Base-by-base conservation (phyloP, 1,284 basidiomycete species). In the Pyrrhoderma noxium region DNA sequence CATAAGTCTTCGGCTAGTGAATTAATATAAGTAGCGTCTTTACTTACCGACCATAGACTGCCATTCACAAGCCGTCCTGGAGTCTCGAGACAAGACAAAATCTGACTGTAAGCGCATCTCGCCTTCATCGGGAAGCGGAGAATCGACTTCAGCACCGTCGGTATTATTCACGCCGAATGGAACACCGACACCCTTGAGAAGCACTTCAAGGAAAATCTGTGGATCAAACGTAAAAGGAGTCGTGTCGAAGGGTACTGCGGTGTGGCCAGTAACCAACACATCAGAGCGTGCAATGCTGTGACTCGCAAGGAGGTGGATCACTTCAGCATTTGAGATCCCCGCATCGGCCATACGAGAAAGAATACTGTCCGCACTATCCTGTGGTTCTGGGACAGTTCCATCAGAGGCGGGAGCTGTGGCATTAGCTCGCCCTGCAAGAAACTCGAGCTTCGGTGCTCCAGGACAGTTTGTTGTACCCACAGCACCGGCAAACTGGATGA, bases 341-440 rank as follows among this genome's bases (percentile, higher is more conserved):
- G 48, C 58, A 40, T 59, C 58, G 1, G 37, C 55, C 46, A 59
- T 52, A 18, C 58, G 64, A 8, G 58, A 57, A 16, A 67, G 50
- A 47, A 66, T 66, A 37, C 41, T 54, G 53, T 62, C 58, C 21
- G 61, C 59, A 13, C 55, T 54, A 55, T 65, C 59, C 51, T 66
- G 62, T 5, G 53, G 59, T 55, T 61, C 57, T 3, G 62, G 63
- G 14, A 65, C 61, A 19, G 58, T 59, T 21, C 55, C 52, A 50
- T 64, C 60, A 3, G 57, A 56, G 2, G 62, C 61, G 22, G 63
- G 58, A 13, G 49, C 49, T 9, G 58, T 61, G 22, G 64, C 62
- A 51, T 58, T 56, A 27, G 54, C 45, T 16, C 58, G 47, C 18
- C 59, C 58, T 40, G 60, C 42, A 45, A 64, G 58, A 46, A 64